phyloP scores from a whole-genome alignment of 345 rosid genomes.

The Cardamine chenopodiifolia region DNA sequence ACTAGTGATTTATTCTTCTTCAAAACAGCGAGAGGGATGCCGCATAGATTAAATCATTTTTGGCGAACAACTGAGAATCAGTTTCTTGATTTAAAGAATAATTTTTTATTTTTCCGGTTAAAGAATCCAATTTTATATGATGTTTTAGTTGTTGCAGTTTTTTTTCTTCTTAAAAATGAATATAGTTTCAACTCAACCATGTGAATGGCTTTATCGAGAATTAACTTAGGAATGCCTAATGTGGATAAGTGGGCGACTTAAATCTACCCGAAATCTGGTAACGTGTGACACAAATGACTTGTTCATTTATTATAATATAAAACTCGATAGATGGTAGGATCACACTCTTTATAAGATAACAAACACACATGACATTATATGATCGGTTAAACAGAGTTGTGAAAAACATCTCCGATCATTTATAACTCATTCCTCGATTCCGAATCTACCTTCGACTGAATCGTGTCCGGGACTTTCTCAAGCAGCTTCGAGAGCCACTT shows the following conservation, averaged over 20 bases:
- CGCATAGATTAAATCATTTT: too few species aligned
- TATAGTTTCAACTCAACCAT: too few species aligned
- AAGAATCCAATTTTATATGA: too few species aligned
- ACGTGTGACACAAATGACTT: neutral
- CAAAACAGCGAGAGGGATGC: too few species aligned
- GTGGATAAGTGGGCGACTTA: neutral
- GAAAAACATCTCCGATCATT: neutral
- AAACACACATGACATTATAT: constrained; percentile 17
- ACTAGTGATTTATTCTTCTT: too few species aligned
- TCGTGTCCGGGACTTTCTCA: constrained; percentile 29
- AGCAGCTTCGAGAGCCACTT: constrained; percentile 41
- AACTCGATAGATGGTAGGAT: constrained; percentile 1
- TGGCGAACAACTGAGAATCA: too few species aligned
- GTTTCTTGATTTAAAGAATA: too few species aligned
- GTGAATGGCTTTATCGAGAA: neutral
- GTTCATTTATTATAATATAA: constrained; percentile 4
- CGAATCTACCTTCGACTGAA: constrained; percentile 24
- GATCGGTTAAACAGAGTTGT: neutral
- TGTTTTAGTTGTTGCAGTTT: too few species aligned
- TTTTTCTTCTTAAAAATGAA: too few species aligned
- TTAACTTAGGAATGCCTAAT: neutral
- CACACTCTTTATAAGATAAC: neutral
- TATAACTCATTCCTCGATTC: constrained; percentile 40
- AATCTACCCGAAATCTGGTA: neutral
- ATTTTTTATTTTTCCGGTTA: too few species aligned